These are phyloP conservation scores for Pythium brassicae DNA, from an alignment of 352 stramenopile genomes.

Conservation along the genomic window DNA sequence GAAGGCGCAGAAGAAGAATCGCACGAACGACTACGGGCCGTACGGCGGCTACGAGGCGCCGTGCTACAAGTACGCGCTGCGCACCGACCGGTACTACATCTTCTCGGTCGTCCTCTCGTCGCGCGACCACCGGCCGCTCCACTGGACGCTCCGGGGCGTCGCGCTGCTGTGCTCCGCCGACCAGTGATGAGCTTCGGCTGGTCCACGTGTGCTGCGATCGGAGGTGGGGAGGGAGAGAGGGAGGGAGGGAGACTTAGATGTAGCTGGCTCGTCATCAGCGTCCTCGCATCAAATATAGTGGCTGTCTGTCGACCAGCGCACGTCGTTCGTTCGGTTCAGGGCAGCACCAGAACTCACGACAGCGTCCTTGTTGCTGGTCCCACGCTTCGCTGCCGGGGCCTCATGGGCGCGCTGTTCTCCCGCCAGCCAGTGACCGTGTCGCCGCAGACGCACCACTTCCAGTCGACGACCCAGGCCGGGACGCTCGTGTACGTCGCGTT, in stretches of 20 bases:
- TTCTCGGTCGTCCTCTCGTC: constrained; percentile 72
- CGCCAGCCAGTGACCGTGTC: constrained; percentile 54
- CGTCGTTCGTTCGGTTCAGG: too few species aligned
- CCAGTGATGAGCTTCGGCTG: constrained; percentile 18
- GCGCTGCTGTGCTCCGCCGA: constrained; percentile 66
- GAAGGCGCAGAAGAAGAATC: constrained; percentile 71
- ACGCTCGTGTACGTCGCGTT: constrained; percentile 70
- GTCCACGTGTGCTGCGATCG: too few species aligned
- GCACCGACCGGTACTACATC: constrained; percentile 76
- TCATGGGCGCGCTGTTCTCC: constrained; percentile 51
- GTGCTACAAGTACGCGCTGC: constrained; percentile 72
- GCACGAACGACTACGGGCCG: constrained; percentile 64
- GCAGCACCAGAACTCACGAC: too few species aligned
- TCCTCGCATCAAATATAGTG: too few species aligned
- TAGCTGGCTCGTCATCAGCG: too few species aligned
- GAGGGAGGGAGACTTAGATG: too few species aligned
- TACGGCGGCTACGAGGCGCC: constrained; percentile 77
- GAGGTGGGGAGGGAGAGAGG: too few species aligned
- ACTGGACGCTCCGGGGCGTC: constrained; percentile 75
- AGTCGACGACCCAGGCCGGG: constrained; percentile 54
- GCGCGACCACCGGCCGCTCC: constrained; percentile 63
- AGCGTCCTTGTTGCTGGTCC: too few species aligned
- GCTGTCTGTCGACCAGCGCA: too few species aligned
- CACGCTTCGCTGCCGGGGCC: not conserved
- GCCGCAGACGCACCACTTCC: constrained; percentile 57